phyloP scores from a whole-genome alignment of 78 protist genomes.

The Chrysochromulina parva region DNA sequence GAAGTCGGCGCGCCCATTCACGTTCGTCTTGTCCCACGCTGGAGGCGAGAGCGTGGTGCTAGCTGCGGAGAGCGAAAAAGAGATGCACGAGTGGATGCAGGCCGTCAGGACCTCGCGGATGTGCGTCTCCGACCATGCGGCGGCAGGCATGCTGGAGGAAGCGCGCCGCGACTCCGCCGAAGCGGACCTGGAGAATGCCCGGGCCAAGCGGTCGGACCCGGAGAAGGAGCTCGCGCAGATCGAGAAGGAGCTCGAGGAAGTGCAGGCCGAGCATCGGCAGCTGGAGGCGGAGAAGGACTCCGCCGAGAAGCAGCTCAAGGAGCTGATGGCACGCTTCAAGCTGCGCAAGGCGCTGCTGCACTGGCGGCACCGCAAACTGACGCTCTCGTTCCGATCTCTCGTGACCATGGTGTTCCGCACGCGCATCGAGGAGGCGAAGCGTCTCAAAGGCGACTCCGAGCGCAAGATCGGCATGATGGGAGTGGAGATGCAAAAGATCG shows the following conservation, averaged over 20 bases:
- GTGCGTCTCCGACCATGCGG: background rate
- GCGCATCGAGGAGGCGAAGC: too few relatives aligned
- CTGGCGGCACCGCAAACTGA: constrained; percentile 30
- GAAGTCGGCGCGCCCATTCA: background rate
- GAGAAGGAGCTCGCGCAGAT: background rate
- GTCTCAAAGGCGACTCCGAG: background rate
- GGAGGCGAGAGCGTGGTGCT: constrained; percentile 3
- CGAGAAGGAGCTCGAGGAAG: background rate
- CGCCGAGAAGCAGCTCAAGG: constrained; percentile 10
- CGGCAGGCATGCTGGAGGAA: background rate
- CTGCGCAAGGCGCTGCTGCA: constrained; percentile 29
- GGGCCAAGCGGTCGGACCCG: background rate
- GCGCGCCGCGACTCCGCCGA: background rate
- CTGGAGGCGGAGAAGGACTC: background rate
- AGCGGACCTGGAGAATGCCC: background rate
- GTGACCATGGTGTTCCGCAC: background rate
- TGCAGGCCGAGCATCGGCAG: background rate
- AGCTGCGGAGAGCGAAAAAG: background rate
- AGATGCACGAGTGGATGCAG: constrained; percentile 24
- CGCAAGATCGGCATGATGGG: too few relatives aligned
- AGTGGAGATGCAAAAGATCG: background rate
- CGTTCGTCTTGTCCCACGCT: background rate
- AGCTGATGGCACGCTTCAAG: constrained; percentile 26
- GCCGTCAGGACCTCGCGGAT: background rate
- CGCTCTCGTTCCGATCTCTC: background rate